phyloP scores from a whole-genome alignment of 306 rosid species.

The Cucumis sativus region Cucumber_9930_V3 NC_026660.2:23587501-23588000 shows the following conservation, averaged over 20 bases:
- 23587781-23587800: constrained; percentile 64
- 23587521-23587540: background rate
- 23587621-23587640: background rate
- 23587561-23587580: background rate
- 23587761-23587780: constrained; percentile 92
- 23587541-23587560: background rate
- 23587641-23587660: background rate
- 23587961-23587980: background rate
- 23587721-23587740: constrained; percentile 87
- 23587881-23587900: constrained; percentile 4
- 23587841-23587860: background rate
- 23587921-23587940: background rate
- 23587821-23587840: constrained; percentile 44
- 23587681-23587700: background rate
- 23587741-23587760: constrained; percentile 84
- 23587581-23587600: background rate
- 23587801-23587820: constrained; percentile 56
- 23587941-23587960: background rate
- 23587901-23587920: background rate
- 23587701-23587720: constrained; percentile 68
- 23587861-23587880: constrained; percentile 21
- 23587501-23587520: background rate
- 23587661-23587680: background rate
- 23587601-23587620: background rate
- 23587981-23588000: background rate